These are phyloP conservation scores for Aspergillus neotritici DNA, from an alignment of 2,329 filamentous ascomycete species.

Conservation along the genomic window DNA sequence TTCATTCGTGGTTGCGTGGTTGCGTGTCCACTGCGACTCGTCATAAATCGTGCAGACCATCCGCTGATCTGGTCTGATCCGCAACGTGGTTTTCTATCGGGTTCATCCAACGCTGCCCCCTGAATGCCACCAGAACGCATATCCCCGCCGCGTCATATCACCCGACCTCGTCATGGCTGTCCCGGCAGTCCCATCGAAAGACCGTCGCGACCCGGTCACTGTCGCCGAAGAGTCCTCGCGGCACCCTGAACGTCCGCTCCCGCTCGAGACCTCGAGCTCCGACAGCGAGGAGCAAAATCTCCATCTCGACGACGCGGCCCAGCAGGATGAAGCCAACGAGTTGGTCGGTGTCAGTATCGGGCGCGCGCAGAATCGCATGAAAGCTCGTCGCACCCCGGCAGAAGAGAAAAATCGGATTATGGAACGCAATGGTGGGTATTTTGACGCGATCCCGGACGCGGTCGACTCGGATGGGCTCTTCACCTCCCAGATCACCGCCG, in stretches of 20 bases:
- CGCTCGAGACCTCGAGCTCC: conserved; percentile 24
- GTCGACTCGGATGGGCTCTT: conserved; percentile 27
- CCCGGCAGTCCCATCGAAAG: conserved; percentile 1
- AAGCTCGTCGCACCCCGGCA: conserved; percentile 52
- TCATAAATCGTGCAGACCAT: no score
- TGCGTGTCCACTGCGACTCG: neutral
- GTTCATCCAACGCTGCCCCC: no score
- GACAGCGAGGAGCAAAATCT: conserved; percentile 26
- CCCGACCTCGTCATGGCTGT: conserved; percentile 6
- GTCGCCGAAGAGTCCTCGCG: conserved; percentile 1
- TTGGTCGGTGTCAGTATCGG: conserved; percentile 57
- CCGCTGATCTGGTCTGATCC: neutral
- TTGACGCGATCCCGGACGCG: conserved; percentile 36
- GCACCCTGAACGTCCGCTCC: neutral
- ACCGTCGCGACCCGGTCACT: conserved; percentile 5
- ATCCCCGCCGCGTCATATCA: conserved; percentile 4
- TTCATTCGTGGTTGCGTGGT: neutral
- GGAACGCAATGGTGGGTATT: conserved; percentile 47
- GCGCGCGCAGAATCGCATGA: conserved; percentile 51
- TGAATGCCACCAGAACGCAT: no score
- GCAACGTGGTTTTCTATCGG: neutral
- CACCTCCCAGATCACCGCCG: conserved; percentile 26
- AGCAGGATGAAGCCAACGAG: conserved; percentile 32
- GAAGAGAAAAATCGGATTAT: conserved; percentile 55
- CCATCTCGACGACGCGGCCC: conserved; percentile 15